phyloP scores from a whole-genome alignment of 2,329 filamentous ascomycete genomes.

The Xylaria digitata region DNA sequence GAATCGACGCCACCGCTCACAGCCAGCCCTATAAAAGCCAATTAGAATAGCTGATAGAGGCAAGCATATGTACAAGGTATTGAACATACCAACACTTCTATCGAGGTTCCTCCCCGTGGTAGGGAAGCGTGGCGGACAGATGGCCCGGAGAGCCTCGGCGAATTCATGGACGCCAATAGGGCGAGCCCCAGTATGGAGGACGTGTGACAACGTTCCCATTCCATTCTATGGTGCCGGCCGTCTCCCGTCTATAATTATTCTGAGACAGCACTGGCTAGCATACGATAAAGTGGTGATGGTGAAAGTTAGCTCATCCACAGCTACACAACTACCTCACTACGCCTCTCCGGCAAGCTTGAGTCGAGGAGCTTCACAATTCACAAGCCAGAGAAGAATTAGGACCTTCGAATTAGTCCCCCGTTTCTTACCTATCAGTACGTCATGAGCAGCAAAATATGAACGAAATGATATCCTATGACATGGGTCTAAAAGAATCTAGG shows the following conservation, averaged over 20 bases:
- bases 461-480: background rate
- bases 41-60: slow-evolving; percentile 1
- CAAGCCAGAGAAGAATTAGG: background rate
- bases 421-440: slow-evolving; percentile 37
- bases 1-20: slow-evolving; percentile 95
- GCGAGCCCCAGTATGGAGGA: slow-evolving; percentile 55
- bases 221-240: slow-evolving; percentile 48
- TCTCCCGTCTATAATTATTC: background rate
- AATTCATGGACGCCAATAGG: slow-evolving; percentile 57
- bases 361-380: background rate
- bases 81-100: slow-evolving; percentile 57
- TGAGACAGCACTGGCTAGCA: background rate
- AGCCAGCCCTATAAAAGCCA: slow-evolving; percentile 71
- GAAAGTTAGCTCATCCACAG: no score
- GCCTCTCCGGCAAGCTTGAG: background rate
- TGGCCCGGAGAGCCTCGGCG: slow-evolving; percentile 61
- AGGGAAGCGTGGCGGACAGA: slow-evolving; percentile 63
- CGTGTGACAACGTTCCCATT: slow-evolving; percentile 55
- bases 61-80: background rate
- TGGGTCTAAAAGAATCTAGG: background rate
- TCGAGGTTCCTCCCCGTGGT: slow-evolving; percentile 50
- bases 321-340: no score
- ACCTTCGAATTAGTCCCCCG: background rate
- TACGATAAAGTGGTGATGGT: background rate
- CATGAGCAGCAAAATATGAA: slow-evolving; percentile 13